These are phyloP conservation scores for Citrullus mucosospermus DNA, from an alignment of 306 rosid genomes.

Conservation along the genomic window DNA sequence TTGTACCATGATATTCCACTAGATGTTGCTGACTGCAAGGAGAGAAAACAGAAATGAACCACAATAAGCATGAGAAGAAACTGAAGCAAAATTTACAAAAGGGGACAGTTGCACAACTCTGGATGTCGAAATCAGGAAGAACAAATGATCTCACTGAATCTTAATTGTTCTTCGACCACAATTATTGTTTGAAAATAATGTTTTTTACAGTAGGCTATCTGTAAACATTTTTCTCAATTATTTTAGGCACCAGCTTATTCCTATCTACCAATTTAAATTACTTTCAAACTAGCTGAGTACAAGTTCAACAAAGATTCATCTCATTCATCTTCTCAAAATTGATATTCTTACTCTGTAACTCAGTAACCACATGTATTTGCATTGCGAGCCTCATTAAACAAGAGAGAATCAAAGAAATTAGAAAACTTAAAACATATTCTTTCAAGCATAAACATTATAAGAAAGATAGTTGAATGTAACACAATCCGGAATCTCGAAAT, in stretches of 20 bases:
- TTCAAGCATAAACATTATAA: background rate
- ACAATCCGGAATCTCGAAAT: background rate
- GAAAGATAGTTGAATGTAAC: background rate
- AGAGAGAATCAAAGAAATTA: background rate
- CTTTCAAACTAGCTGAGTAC: background rate
- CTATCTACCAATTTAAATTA: background rate
- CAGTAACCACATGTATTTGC: background rate
- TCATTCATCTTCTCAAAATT: background rate
- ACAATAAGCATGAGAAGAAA: slow-evolving; percentile 8
- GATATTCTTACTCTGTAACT: background rate
- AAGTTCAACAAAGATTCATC: background rate
- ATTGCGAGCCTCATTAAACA: background rate
- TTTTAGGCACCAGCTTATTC: background rate
- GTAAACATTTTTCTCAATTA: background rate
- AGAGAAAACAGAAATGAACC: slow-evolving; percentile 7
- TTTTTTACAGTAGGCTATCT: background rate
- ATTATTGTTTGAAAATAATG: background rate
- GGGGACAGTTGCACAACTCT: background rate
- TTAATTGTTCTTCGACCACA: background rate
- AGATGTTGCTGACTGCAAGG: slow-evolving; percentile 56
- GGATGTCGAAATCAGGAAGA: background rate
- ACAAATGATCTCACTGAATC: background rate
- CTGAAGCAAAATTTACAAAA: background rate
- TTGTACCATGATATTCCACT: slow-evolving; percentile 87
- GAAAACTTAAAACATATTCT: background rate